Percentiles rank a stretch among this genome's conserved stretches.
phyloP scores from a whole-genome alignment of 441 rosid genomes.

The Cnidoscolus chayamansa region DNA sequence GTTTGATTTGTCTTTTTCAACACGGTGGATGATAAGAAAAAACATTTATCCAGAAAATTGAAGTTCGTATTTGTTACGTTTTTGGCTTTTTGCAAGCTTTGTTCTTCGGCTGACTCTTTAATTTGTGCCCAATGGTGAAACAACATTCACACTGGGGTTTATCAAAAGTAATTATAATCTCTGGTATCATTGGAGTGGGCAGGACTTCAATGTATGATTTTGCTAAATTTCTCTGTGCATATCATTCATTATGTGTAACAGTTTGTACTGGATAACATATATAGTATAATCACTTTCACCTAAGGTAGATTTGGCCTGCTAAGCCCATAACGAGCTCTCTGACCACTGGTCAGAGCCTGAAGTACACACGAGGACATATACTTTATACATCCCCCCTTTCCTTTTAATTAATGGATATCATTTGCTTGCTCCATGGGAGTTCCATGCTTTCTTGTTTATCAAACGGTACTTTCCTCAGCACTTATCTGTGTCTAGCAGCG shows the following conservation, averaged over 20 bases:
- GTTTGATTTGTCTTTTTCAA: neutral
- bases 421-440: conserved; percentile 28
- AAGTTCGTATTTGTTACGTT: neutral
- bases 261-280: neutral
- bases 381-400: conserved; percentile 27
- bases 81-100: neutral
- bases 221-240: conserved; percentile 2
- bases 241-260: conserved; percentile 4
- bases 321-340: conserved; percentile 41
- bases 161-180: neutral
- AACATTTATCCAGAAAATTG: neutral
- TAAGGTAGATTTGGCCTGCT: conserved; percentile 10
- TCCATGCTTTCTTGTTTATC: conserved; percentile 38
- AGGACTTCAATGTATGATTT: neutral
- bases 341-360: conserved; percentile 15
- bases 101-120: neutral
- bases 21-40: neutral
- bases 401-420: conserved; percentile 21
- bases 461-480: conserved; percentile 36
- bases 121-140: neutral
- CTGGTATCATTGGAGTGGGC: neutral
- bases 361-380: conserved; percentile 34
- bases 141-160: neutral
- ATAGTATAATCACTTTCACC: neutral
- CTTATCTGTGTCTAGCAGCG: conserved; percentile 28